Percentiles rank a stretch among this genome's conserved stretches.
Evolutionary conservation across 2,329 filamentous ascomycete species (phyloP).

Genomic region (Chrysoporthe puriensis): DNA sequence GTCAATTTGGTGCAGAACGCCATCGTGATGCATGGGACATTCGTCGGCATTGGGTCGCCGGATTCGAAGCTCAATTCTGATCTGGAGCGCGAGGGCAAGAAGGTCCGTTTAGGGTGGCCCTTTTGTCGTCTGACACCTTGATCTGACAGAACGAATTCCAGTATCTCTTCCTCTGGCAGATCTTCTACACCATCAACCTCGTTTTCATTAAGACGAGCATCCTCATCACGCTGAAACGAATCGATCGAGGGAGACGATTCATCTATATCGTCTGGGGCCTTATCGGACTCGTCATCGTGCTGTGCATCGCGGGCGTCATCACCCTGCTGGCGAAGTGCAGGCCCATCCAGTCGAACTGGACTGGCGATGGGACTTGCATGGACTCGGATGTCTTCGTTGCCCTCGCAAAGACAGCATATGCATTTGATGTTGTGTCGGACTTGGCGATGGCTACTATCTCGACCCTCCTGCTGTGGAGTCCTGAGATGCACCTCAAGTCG

Average conservation of each 20-base stretch:
- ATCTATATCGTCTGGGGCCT: conserved; percentile 23
- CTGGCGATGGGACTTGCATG: conserved; percentile 21
- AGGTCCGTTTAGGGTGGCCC: conserved; percentile 8
- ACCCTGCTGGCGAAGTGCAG: conserved; percentile 25
- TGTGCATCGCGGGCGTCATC: conserved; percentile 26
- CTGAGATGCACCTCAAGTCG: conserved; percentile 19
- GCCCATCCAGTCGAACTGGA: conserved; percentile 29
- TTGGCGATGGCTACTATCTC: conserved; percentile 25
- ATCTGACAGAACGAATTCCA: not conserved
- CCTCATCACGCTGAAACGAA: conserved; percentile 22
- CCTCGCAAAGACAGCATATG: conserved; percentile 27
- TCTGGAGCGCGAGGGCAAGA: conserved; percentile 22
- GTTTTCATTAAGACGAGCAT: conserved; percentile 29
- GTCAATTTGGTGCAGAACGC: conserved; percentile 29
- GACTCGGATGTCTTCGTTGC: conserved; percentile 24
- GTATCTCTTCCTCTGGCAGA: conserved; percentile 30
- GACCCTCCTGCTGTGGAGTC: conserved; percentile 25
- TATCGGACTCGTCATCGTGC: conserved; percentile 24
- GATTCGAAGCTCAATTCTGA: conserved; percentile 26
- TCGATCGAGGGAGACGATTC: conserved; percentile 22
- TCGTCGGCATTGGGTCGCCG: conserved; percentile 28
- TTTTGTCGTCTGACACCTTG: not conserved
- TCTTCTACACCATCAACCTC: conserved; percentile 25
- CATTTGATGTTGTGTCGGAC: conserved; percentile 26
- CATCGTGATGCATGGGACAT: conserved; percentile 28